Evolutionary conservation across 257 asterid species (phyloP), one percentile per base, ranked within the genome.

Genomic region (Plantago major): DNA sequence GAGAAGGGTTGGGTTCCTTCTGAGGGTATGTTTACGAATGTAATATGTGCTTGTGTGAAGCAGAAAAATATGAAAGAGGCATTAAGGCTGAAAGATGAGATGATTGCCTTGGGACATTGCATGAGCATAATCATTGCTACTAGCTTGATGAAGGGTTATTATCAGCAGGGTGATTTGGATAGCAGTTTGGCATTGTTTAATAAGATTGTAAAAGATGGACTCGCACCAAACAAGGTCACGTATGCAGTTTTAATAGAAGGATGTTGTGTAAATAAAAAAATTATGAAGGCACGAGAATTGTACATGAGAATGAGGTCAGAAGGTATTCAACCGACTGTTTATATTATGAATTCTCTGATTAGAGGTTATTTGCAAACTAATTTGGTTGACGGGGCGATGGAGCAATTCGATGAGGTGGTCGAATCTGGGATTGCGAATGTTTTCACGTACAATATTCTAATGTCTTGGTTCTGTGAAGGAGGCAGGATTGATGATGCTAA

Each of bases 181-280:
- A 61, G 73, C 55, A 80, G 95, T 33, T 73, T 88, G 84, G 83
- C 71, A 19, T 74, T 91, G 78, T 86, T 82, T 26, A 72, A 76
- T 43, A 73, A 69, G 65, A 65, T 84, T 48, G 75, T 76, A 12
- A 72, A 73, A 60, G 72, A 66, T 59, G 95, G 90, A 46, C 82
- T 82, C 65, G 51, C 48, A 73, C 95, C 97, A 16, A 81, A 79
- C 72, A 80, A 82, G 78, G 92, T 78, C 54, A 88, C 98, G 33
- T 91, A 78, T 74, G 89, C 95, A 4, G 95, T 88, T 63, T 70
- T 88, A 44, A 75, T 91, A 26, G 87, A 88, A 79, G 97, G 98
- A 15, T 87, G 96, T 50, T 82, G 87, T 76, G 67, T 66, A 30
- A 54, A 75, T 51, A 74, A 75, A 69, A 71, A 74, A 53, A 74